A percentile compares a stretch with the other conserved stretches of the same genome.
Evolutionary conservation across 371 early-diverging fungal species (phyloP).

Genomic region (Funneliformis caledonium): DNA sequence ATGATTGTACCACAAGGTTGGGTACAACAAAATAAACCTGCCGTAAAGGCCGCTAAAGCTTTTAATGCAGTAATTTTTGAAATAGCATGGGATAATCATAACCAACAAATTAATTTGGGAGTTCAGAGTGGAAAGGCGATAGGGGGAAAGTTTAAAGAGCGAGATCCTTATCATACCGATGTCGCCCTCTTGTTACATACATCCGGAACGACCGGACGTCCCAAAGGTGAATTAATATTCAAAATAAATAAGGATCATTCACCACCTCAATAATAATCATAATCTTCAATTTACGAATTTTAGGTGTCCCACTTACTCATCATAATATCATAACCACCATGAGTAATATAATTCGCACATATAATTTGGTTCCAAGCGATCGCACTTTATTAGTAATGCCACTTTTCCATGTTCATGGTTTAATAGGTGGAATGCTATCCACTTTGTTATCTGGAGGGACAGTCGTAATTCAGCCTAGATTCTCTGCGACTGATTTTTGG

Average conservation of each 20-base stretch:
- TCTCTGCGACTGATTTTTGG: conserved; percentile 85
- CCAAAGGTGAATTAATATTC: conserved; percentile 63
- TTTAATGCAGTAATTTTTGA: conserved; percentile 61
- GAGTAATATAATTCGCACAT: conserved; percentile 74
- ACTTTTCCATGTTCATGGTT: conserved; percentile 91
- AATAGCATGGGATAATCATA: conserved; percentile 57
- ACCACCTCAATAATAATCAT: not conserved
- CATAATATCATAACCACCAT: conserved; percentile 74
- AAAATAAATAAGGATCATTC: not conserved
- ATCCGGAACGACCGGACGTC: conserved; percentile 82
- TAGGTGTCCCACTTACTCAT: conserved; percentile 86
- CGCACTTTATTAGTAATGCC: conserved; percentile 85
- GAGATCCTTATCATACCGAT: conserved; percentile 54
- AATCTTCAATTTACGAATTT: not conserved
- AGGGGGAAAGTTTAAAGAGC: conserved; percentile 40
- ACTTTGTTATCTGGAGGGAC: conserved; percentile 79
- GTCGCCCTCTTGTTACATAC: conserved; percentile 82
- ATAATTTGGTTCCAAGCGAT: conserved; percentile 66
- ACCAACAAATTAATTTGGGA: conserved; percentile 42
- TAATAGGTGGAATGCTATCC: conserved; percentile 78
- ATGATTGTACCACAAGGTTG: conserved; percentile 68
- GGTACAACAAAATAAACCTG: conserved; percentile 54
- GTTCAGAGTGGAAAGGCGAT: not conserved
- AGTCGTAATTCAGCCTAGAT: conserved; percentile 79
- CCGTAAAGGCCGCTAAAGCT: conserved; percentile 66